Percentiles rank a stretch among this genome's conserved stretches.
Conservation (phyloP, 1,139 yeast species). For the Magnusiomyces fungicola region DNA sequence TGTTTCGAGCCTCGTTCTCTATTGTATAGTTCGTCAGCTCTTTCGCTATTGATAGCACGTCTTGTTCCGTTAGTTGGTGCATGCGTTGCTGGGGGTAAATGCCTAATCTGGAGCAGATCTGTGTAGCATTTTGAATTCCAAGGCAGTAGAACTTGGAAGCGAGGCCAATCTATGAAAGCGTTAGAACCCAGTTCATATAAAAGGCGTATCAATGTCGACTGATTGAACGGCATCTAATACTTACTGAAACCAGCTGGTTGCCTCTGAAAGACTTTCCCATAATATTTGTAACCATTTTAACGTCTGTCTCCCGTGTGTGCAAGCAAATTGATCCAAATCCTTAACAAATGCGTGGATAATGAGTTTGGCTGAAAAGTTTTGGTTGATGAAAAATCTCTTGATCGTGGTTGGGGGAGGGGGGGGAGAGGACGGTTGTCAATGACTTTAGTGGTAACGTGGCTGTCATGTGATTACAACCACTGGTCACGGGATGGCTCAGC, state of each 20-base stretch:
- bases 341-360: too few species aligned
- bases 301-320: too few species aligned
- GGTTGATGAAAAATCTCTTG: too few species aligned
- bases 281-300: slow-evolving; percentile 34
- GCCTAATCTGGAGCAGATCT: slow-evolving; percentile 80
- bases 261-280: slow-evolving; percentile 39
- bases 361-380: too few species aligned
- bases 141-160: slow-evolving; percentile 80
- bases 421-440: too few species aligned
- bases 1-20: slow-evolving; percentile 78
- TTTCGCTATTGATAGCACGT: slow-evolving; percentile 76
- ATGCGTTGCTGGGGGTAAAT: slow-evolving; percentile 90
- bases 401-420: too few species aligned
- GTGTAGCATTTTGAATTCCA: slow-evolving; percentile 66
- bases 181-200: background rate
- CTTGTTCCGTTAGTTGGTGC: slow-evolving; percentile 87
- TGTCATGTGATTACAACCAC: too few species aligned
- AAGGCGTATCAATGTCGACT: slow-evolving; percentile 2
- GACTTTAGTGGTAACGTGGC: too few species aligned
- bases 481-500: too few species aligned
- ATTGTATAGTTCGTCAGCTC: slow-evolving; percentile 77
- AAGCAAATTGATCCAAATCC: too few species aligned
- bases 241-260: slow-evolving; percentile 31
- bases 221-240: slow-evolving; percentile 13
- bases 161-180: slow-evolving; percentile 52